phyloP scores from a whole-genome alignment of 805 yeast genomes.

The Kuraishia ogatae region DNA sequence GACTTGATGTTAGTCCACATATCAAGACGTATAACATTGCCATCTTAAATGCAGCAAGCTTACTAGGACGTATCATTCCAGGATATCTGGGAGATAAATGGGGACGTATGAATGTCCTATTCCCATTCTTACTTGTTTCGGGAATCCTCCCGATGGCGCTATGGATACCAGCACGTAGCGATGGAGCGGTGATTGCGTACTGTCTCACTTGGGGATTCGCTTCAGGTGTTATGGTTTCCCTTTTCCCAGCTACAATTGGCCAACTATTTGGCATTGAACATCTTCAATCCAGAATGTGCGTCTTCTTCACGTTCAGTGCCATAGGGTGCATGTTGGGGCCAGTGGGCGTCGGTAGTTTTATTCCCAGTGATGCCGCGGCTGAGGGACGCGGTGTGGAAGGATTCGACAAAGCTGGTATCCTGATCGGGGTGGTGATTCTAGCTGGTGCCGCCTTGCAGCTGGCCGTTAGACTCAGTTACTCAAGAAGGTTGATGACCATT shows the following conservation, averaged over 20 bases:
- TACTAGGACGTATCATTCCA: conserved; percentile 41
- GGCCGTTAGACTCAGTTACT: neutral
- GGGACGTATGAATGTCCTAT: conserved; percentile 35
- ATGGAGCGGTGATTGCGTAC: conserved; percentile 15
- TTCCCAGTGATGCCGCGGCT: conserved; percentile 14
- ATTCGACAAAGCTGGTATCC: conserved; percentile 20
- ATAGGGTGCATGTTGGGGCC: conserved; percentile 26
- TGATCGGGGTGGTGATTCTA: conserved; percentile 15
- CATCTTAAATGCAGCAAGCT: conserved; percentile 31
- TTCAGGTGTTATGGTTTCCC: conserved; percentile 25
- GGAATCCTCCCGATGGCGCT: conserved; percentile 20
- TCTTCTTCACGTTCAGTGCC: conserved; percentile 19
- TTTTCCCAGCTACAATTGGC: conserved; percentile 23
- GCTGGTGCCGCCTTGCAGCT: neutral
- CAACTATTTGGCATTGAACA: conserved; percentile 25
- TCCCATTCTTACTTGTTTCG: conserved; percentile 18
- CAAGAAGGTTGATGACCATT: neutral
- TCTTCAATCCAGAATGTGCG: conserved; percentile 19
- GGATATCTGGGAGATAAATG: conserved; percentile 36
- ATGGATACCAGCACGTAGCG: conserved; percentile 23
- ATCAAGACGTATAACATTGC: conserved; percentile 5
- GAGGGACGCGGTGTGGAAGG: conserved; percentile 13
- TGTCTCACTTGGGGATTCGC: conserved; percentile 24
- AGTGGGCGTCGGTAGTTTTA: conserved; percentile 23
- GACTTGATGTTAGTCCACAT: conserved; percentile 1